phyloP scores from a whole-genome alignment of 1,139 yeast genomes.

The Debaryomycetaceae sp. region DNA sequence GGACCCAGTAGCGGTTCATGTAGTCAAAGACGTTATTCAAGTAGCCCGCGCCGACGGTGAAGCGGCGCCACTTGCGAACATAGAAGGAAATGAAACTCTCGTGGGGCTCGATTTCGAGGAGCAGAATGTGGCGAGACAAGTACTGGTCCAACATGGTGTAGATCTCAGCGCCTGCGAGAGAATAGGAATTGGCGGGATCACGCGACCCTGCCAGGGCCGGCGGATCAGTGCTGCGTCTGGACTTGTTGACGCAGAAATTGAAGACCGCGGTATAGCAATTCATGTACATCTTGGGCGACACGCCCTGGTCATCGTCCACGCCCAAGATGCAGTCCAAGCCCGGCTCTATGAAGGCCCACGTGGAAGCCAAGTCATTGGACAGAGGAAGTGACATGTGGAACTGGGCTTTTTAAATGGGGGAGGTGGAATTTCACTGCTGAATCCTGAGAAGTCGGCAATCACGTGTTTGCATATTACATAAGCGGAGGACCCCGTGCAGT shows the following conservation, averaged over 20 bases:
- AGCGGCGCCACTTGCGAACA: conserved; percentile 81
- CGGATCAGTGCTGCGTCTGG: conserved; percentile 26
- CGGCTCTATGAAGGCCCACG: conserved; percentile 72
- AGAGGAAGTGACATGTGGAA: conserved; percentile 9
- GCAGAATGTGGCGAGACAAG: conserved; percentile 48
- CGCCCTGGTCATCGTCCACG: conserved; percentile 34
- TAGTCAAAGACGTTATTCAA: conserved; percentile 91
- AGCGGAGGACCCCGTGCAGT: no score
- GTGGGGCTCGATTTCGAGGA: conserved; percentile 36
- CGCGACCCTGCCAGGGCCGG: conserved; percentile 4
- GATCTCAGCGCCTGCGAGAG: conserved; percentile 78
- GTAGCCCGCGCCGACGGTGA: conserved; percentile 83
- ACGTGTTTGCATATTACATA: no score
- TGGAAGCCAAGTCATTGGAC: conserved; percentile 49
- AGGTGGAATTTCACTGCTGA: no score
- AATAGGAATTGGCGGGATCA: conserved; percentile 21
- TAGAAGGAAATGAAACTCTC: conserved; percentile 78
- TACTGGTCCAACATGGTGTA: conserved; percentile 63
- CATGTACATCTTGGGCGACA: conserved; percentile 67
- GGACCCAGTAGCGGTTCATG: conserved; percentile 96
- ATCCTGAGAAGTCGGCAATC: no score
- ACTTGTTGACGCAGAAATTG: conserved; percentile 83
- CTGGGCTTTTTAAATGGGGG: no score
- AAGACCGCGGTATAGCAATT: conserved; percentile 75
- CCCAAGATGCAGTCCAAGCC: conserved; percentile 64